These are phyloP conservation scores for Hypoxylon sp. DNA, from an alignment of 2,329 filamentous ascomycete genomes.

Conservation along the genomic window DNA sequence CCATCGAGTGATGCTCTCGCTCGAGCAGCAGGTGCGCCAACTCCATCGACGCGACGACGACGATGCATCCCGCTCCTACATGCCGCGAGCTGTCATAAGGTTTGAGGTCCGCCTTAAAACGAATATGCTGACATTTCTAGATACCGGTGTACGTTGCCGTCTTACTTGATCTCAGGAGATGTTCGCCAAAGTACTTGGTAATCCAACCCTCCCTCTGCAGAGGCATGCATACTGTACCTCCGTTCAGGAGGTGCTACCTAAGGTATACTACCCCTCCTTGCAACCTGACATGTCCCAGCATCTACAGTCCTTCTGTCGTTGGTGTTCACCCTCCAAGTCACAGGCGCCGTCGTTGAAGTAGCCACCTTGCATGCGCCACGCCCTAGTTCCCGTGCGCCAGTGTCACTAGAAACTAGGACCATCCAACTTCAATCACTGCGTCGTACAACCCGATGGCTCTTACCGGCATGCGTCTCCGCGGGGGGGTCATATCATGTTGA, in stretches of 20 bases:
- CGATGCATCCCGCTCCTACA: background rate
- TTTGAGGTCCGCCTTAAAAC: background rate
- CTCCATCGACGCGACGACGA: too few species aligned
- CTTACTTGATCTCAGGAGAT: background rate
- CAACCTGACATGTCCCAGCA: background rate
- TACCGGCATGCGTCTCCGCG: slow-evolving; percentile 16
- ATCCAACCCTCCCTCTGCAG: too few species aligned
- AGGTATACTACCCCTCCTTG: slow-evolving; percentile 5
- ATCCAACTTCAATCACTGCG: slow-evolving; percentile 3
- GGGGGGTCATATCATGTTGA: slow-evolving; percentile 7
- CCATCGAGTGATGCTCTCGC: background rate
- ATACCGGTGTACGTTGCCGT: slow-evolving; percentile 12
- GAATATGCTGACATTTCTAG: background rate
- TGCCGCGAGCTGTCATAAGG: background rate
- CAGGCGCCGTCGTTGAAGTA: too few species aligned
- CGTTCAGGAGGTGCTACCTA: too few species aligned
- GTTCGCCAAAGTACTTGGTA: background rate
- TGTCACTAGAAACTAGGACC: too few species aligned
- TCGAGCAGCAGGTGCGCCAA: too few species aligned
- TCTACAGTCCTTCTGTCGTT: background rate
- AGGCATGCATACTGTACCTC: too few species aligned
- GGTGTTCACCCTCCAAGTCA: background rate
- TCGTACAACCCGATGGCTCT: slow-evolving; percentile 12
- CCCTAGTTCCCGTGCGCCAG: background rate
- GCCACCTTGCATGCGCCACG: background rate